A percentile compares a stretch with the other conserved stretches of the same genome.
Conservation (phyloP, 345 rosid species). For the Eucalyptus viminalis region DNA sequence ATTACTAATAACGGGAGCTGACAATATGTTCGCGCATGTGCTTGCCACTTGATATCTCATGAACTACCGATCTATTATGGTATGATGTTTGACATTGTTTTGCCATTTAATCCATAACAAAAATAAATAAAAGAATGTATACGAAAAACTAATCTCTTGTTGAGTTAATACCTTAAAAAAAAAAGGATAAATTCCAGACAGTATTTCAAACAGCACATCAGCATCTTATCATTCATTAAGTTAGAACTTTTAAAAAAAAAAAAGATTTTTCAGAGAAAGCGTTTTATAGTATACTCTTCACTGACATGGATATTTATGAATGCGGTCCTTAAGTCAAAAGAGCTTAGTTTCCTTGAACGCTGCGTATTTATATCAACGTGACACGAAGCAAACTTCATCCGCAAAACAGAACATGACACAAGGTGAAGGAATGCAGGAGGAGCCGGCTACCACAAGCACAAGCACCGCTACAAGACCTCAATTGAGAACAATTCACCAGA, state of each 20-base stretch:
- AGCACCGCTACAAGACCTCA: neutral
- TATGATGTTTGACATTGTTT: neutral
- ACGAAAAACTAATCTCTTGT: neutral
- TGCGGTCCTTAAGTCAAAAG: neutral
- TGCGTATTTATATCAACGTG: neutral
- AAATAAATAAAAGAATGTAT: neutral
- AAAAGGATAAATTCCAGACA: neutral
- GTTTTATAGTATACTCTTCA: neutral
- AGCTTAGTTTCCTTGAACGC: neutral
- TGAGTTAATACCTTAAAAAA: neutral
- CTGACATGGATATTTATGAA: neutral
- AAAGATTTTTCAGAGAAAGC: neutral
- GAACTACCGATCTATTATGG: neutral
- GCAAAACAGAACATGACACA: neutral
- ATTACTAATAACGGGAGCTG: neutral
- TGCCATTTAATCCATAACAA: neutral
- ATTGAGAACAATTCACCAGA: neutral
- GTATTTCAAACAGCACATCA: neutral
- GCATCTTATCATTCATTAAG: neutral
- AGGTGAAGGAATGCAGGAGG: neutral
- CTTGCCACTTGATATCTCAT: neutral
- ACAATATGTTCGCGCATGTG: neutral
- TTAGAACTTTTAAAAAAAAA: neutral
- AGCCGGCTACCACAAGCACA: neutral
- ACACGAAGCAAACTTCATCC: neutral